Evolutionary conservation across 257 asterid genomes (phyloP).

Genomic region (Lithospermum erythrorhizon): DNA sequence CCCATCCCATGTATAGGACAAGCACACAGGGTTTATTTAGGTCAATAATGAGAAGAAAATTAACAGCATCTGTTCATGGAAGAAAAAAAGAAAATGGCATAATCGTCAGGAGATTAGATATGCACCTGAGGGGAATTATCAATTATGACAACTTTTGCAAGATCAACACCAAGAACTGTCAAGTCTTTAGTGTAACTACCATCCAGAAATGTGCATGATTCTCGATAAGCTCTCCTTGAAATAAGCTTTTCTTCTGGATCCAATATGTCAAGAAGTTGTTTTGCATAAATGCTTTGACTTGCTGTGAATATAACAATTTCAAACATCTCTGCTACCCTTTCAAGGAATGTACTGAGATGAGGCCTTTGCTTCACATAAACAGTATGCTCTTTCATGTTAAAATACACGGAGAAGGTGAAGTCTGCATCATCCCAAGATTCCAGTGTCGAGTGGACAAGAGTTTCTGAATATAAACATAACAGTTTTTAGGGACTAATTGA

Average conservation of each 20-base stretch:
- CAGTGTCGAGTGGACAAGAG: conserved; percentile 88
- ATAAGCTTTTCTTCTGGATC: conserved; percentile 81
- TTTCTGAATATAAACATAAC: conserved; percentile 36
- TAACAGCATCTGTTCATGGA: too few relatives aligned
- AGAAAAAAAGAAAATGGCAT: background rate
- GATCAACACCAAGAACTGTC: conserved; percentile 80
- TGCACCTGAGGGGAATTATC: conserved; percentile 93
- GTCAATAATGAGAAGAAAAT: too few relatives aligned
- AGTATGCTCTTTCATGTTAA: conserved; percentile 74
- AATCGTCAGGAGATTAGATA: conserved; percentile 8
- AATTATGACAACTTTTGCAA: conserved; percentile 77
- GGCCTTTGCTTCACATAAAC: conserved; percentile 90
- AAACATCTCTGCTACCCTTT: conserved; percentile 80
- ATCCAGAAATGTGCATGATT: conserved; percentile 73
- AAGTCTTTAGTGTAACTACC: conserved; percentile 77
- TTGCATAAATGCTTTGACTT: conserved; percentile 91
- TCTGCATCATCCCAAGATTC: conserved; percentile 73
- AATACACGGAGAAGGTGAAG: conserved; percentile 77
- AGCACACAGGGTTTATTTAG: too few relatives aligned
- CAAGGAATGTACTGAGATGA: conserved; percentile 57
- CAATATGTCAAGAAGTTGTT: conserved; percentile 70
- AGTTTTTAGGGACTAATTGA: too few relatives aligned
- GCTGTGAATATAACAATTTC: conserved; percentile 87
- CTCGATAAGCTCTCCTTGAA: conserved; percentile 85
- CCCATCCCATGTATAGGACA: too few relatives aligned